A percentile compares a stretch with the other conserved stretches of the same genome.
Conservation (phyloP, 179 eudicot species). For the Patellifolia procumbens region DNA sequence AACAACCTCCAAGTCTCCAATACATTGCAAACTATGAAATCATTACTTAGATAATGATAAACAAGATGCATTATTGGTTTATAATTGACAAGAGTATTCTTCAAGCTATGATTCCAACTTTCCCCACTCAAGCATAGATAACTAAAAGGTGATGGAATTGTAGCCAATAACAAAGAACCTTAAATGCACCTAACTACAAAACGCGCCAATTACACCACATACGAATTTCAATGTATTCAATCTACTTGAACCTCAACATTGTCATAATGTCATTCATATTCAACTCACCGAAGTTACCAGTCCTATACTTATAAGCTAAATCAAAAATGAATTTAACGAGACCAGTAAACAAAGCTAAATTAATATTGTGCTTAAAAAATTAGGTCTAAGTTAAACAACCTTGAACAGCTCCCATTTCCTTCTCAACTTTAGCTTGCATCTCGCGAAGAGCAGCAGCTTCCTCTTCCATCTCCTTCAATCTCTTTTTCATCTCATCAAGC, state of each 20-base stretch:
- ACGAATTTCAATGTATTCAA: background rate
- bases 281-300: background rate
- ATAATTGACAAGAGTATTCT: background rate
- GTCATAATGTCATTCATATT: background rate
- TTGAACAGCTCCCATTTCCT: slow-evolving; percentile 53
- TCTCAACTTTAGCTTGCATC: slow-evolving; percentile 57
- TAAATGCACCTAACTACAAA: too few relatives aligned
- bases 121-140: background rate
- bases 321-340: background rate
- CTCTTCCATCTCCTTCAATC: slow-evolving; percentile 56
- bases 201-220: too few relatives aligned
- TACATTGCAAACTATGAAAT: background rate
- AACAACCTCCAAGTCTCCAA: background rate
- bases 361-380: background rate
- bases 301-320: background rate
- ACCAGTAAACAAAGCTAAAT: background rate
- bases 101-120: background rate
- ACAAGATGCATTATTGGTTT: background rate
- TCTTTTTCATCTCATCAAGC: slow-evolving; percentile 56
- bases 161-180: background rate
- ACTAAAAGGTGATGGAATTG: background rate
- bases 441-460: slow-evolving; percentile 60
- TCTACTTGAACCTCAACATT: too few relatives aligned
- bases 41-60: background rate
- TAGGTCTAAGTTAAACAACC: slow-evolving; percentile 24